Evolutionary conservation across 176 grass and related monocot species (phyloP).

Genomic region (Canna indica): DNA sequence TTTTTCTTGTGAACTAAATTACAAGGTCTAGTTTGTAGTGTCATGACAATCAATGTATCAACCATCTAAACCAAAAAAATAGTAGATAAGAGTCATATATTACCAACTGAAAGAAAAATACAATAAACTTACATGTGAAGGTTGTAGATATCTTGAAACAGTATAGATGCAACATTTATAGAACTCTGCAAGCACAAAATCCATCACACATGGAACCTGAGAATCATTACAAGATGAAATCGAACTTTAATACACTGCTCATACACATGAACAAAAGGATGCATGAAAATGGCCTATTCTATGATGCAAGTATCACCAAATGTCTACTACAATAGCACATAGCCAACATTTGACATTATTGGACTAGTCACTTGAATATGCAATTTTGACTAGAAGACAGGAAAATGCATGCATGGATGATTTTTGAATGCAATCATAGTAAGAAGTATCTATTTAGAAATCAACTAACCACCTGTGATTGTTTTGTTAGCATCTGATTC

Average conservation of each 20-base stretch:
- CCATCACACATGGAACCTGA: conserved; percentile 60
- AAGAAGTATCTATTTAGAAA: neutral
- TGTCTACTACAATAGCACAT: neutral
- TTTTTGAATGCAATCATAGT: neutral
- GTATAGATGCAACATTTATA: conserved; percentile 89
- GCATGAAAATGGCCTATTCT: neutral
- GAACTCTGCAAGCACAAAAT: conserved; percentile 80
- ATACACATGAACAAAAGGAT: neutral
- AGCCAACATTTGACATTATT: neutral
- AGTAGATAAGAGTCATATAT: neutral
- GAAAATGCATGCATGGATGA: neutral
- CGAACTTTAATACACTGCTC: neutral
- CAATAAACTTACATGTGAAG: conserved; percentile 63
- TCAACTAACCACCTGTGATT: no score
- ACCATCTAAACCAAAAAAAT: neutral
- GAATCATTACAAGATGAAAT: neutral
- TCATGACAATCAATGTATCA: neutral
- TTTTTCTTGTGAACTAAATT: no score
- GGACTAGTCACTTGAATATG: neutral
- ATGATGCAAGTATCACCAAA: neutral
- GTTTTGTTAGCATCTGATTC: no score
- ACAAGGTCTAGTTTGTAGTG: neutral
- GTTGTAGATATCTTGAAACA: conserved; percentile 77
- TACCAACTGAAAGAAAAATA: neutral
- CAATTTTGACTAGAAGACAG: neutral